Conservation (phyloP, 257 asterid species). For the Haberlea rhodopensis region DNA sequence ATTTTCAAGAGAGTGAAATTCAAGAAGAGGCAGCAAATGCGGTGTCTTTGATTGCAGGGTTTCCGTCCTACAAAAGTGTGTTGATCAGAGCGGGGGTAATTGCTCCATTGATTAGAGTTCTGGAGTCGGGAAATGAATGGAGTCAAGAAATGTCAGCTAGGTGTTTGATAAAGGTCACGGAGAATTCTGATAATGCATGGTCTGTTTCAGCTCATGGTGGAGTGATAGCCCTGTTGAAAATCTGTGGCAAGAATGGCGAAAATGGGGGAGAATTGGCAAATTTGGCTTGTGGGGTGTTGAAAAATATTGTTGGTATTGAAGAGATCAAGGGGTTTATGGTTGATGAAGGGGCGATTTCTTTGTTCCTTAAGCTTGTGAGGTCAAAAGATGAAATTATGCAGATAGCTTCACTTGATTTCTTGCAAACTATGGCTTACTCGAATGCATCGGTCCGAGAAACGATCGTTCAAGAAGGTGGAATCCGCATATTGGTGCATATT, state of each 20-base stretch:
- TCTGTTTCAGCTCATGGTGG: slow-evolving; percentile 95
- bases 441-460: slow-evolving; percentile 49
- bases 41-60: slow-evolving; percentile 52
- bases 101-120: slow-evolving; percentile 57
- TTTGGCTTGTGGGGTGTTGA: slow-evolving; percentile 75
- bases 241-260: slow-evolving; percentile 36
- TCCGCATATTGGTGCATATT: slow-evolving; percentile 50
- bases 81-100: slow-evolving; percentile 58
- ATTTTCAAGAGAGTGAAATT: slow-evolving; percentile 48
- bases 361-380: slow-evolving; percentile 48
- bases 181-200: slow-evolving; percentile 92
- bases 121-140: slow-evolving; percentile 58
- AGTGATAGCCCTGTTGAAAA: slow-evolving; percentile 65
- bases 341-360: slow-evolving; percentile 69
- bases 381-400: slow-evolving; percentile 54
- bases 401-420: slow-evolving; percentile 59
- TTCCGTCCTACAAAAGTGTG: slow-evolving; percentile 30
- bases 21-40: slow-evolving; percentile 63
- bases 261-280: slow-evolving; percentile 39
- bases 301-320: slow-evolving; percentile 69
- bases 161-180: slow-evolving; percentile 77
- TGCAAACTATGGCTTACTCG: slow-evolving; percentile 67
- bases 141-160: slow-evolving; percentile 58
- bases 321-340: slow-evolving; percentile 83
- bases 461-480: slow-evolving; percentile 65